A percentile compares a stretch with the other conserved stretches of the same genome.
These are phyloP conservation scores for Astragalus membranaceus DNA, from an alignment of 306 rosid genomes.

Conservation along the genomic window DNA sequence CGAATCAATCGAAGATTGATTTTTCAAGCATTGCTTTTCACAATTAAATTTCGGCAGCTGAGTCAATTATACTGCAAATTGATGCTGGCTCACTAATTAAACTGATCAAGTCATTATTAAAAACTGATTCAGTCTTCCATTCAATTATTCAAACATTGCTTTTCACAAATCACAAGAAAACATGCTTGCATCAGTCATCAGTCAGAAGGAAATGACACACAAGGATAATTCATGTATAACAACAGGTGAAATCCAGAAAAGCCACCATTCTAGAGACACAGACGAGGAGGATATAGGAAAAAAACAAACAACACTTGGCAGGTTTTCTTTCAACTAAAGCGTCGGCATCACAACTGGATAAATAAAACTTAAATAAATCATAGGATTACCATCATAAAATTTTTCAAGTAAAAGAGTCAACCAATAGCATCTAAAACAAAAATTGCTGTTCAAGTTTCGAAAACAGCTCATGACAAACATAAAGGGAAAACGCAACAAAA, in stretches of 20 bases:
- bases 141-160: too few species aligned
- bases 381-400: background rate
- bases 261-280: background rate
- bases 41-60: background rate
- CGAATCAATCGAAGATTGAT: background rate
- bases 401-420: constrained; percentile 1
- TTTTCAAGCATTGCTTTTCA: background rate
- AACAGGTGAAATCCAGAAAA: too few species aligned
- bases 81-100: too few species aligned
- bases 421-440: constrained; percentile 18
- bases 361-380: background rate
- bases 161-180: too few species aligned
- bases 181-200: too few species aligned
- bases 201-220: background rate
- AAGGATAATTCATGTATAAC: too few species aligned
- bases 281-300: background rate
- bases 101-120: background rate
- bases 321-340: background rate
- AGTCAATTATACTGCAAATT: too few species aligned
- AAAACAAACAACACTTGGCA: background rate
- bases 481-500: constrained; percentile 23
- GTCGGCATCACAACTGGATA: background rate
- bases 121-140: too few species aligned
- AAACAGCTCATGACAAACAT: constrained; percentile 27
- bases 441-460: constrained; percentile 13